Conservation (phyloP, 2,329 filamentous ascomycete genomes). For the Pseudogymnoascus sp. region DNA sequence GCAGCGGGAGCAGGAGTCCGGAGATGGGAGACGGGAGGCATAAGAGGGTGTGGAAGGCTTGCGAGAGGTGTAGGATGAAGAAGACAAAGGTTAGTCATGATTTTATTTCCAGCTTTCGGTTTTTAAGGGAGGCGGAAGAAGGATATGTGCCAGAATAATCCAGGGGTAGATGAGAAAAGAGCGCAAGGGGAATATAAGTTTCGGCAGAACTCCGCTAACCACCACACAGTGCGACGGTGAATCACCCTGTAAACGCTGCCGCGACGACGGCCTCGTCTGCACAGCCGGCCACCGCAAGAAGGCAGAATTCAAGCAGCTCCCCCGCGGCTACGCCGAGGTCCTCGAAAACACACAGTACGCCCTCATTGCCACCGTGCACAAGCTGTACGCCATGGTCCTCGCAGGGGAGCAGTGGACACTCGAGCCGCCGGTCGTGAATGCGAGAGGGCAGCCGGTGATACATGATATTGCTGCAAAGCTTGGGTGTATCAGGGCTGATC, state of each 20-base stretch:
- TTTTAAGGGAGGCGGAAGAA: background rate
- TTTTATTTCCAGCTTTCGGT: background rate
- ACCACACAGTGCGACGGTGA: constrained; percentile 51
- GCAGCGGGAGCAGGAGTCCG: background rate
- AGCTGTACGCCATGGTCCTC: constrained; percentile 57
- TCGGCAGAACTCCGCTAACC: constrained; percentile 19
- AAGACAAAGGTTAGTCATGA: constrained; percentile 52
- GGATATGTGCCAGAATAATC: no score
- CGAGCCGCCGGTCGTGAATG: constrained; percentile 56
- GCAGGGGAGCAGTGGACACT: constrained; percentile 51
- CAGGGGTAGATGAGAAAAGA: no score
- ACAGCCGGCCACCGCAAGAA: constrained; percentile 57
- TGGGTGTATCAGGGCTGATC: constrained; percentile 55
- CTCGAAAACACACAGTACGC: constrained; percentile 59
- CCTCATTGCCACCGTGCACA: constrained; percentile 56
- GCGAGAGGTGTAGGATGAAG: constrained; percentile 60
- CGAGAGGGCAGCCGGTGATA: constrained; percentile 54
- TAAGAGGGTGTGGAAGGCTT: constrained; percentile 61
- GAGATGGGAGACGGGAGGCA: constrained; percentile 42
- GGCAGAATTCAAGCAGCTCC: constrained; percentile 61
- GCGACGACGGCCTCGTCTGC: constrained; percentile 57
- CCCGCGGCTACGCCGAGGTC: constrained; percentile 56
- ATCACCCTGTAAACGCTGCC: constrained; percentile 59
- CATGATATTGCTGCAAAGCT: constrained; percentile 59
- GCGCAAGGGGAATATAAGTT: no score